Evolutionary conservation across 2,329 filamentous ascomycete genomes (phyloP).

Genomic region (Lasiodiplodia citricola): DNA sequence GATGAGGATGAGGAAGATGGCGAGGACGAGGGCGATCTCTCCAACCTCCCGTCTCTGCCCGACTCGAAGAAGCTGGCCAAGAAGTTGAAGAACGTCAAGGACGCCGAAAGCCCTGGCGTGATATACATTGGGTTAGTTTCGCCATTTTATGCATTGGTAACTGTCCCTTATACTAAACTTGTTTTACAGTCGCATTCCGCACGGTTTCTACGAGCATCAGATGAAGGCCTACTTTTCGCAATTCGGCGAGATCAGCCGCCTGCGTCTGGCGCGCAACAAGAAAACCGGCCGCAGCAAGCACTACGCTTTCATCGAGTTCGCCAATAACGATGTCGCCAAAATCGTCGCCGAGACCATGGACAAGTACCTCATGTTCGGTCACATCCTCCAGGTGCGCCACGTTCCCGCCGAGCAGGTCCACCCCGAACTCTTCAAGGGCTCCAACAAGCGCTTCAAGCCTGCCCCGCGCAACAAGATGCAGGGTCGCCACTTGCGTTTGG

Average conservation of each 20-base stretch:
- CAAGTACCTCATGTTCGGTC: conserved; percentile 94
- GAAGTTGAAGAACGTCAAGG: conserved; percentile 54
- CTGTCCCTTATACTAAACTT: conserved; percentile 15
- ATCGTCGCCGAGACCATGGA: conserved; percentile 97
- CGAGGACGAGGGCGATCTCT: conserved; percentile 46
- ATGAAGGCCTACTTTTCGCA: conserved; percentile 94
- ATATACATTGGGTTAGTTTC: conserved; percentile 76
- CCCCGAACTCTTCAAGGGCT: conserved; percentile 83
- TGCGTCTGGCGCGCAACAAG: conserved; percentile 89
- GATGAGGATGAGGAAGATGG: conserved; percentile 49
- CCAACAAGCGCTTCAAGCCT: conserved; percentile 86
- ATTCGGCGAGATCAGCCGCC: conserved; percentile 79
- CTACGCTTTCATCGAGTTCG: conserved; percentile 93
- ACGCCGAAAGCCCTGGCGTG: conserved; percentile 70
- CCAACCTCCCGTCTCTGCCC: conserved; percentile 42
- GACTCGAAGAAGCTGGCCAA: conserved; percentile 41
- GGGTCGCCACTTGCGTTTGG: conserved; percentile 74
- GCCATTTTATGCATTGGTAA: not conserved
- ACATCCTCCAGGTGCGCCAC: conserved; percentile 86
- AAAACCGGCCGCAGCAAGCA: conserved; percentile 91
- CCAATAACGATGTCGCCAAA: conserved; percentile 75
- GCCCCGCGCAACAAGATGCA: conserved; percentile 88
- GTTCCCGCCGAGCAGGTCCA: conserved; percentile 80
- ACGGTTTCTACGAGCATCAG: conserved; percentile 96
- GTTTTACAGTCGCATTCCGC: conserved; percentile 71